phyloP scores from a whole-genome alignment of 176 grass and related monocot species.

The Raddia guianensis region DNA sequence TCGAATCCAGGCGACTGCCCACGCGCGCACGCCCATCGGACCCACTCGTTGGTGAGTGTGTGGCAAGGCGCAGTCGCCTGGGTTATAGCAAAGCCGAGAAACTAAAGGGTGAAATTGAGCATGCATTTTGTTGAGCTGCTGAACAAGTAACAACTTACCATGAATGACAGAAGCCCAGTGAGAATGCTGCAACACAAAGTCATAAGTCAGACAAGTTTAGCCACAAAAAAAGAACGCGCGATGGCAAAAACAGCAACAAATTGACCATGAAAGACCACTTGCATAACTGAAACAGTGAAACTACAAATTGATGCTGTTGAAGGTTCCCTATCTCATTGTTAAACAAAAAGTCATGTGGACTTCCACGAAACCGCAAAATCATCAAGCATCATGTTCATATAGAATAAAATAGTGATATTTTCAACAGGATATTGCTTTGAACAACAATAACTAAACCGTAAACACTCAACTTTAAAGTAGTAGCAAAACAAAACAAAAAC shows the following conservation, averaged over 20 bases:
- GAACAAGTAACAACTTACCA: constrained; percentile 63
- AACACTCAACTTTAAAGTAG: not conserved
- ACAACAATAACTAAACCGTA: not conserved
- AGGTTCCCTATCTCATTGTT: constrained; percentile 4
- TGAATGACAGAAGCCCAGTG: constrained; percentile 94
- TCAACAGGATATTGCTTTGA: not conserved
- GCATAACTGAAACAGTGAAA: not conserved
- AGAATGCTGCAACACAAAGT: constrained; percentile 80
- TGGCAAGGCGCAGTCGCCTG: too few relatives aligned
- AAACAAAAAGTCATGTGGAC: not conserved
- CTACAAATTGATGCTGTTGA: not conserved
- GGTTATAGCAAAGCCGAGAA: not conserved
- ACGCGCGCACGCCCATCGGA: too few relatives aligned
- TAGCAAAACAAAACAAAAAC: not conserved
- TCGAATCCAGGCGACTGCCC: too few relatives aligned
- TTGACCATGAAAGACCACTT: not conserved
- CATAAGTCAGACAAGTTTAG: constrained; percentile 39
- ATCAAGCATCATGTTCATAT: not conserved
- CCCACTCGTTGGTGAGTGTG: too few relatives aligned
- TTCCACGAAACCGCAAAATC: constrained; percentile 24
- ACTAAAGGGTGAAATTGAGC: not conserved
- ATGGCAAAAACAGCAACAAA: constrained; percentile 5
- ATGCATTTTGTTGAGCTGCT: not conserved
- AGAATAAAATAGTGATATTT: not conserved
- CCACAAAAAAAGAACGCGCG: not conserved